phyloP scores from a whole-genome alignment of 768 basidiomycete genomes.

The Tulasnella sp. region DNA sequence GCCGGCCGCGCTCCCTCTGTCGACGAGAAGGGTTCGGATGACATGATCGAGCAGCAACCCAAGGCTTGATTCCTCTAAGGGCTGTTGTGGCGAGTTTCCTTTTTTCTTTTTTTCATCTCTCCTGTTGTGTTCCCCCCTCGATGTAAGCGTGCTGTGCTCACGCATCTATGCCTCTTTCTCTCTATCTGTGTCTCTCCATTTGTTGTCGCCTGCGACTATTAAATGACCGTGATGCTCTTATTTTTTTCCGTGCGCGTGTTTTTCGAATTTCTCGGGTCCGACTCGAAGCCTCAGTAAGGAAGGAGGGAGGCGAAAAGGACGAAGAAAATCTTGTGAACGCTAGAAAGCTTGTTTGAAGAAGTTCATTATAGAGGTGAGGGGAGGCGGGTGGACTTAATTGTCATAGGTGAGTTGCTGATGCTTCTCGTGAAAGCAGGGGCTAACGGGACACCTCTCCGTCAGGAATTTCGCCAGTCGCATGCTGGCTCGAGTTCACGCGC shows the following conservation, averaged over 20 bases:
- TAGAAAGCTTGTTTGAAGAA: not conserved
- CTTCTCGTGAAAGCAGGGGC: not conserved
- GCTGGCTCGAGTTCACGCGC: too few species aligned
- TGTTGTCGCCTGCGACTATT: not conserved
- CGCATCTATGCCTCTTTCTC: not conserved
- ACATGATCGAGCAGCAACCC: slow-evolving; percentile 10
- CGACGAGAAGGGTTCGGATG: slow-evolving; percentile 15
- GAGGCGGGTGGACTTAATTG: not conserved
- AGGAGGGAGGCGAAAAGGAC: not conserved
- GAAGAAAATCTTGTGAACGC: not conserved
- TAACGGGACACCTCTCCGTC: too few species aligned
- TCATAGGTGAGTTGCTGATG: not conserved
- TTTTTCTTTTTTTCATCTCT: not conserved
- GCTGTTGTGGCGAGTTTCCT: not conserved
- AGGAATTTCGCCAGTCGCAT: too few species aligned
- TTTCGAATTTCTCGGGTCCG: not conserved
- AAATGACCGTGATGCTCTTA: not conserved
- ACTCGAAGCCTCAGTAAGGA: not conserved
- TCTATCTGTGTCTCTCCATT: not conserved
- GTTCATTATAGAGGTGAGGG: not conserved
- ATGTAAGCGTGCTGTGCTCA: not conserved
- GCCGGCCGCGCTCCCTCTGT: not conserved
- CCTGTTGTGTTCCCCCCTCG: not conserved
- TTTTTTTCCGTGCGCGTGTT: not conserved
- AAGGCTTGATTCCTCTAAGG: not conserved